Evolutionary conservation across 805 yeast species (phyloP).

Genomic region (Yamadazyma sp.): DNA sequence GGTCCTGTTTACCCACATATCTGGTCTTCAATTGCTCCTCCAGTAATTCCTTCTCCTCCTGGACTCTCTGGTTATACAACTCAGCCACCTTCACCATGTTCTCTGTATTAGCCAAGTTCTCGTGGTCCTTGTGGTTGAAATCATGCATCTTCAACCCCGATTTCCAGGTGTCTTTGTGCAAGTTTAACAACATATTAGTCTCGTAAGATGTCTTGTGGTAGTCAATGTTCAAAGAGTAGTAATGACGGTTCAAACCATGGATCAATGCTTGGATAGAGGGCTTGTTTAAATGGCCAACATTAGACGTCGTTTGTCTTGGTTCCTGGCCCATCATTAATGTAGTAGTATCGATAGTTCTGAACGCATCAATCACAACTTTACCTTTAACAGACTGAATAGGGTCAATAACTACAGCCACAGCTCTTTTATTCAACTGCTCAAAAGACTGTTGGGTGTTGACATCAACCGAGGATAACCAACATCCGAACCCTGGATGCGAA

Average conservation of each 20-base stretch:
- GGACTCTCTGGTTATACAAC: slow-evolving; percentile 83
- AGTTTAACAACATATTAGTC: slow-evolving; percentile 87
- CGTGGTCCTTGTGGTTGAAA: slow-evolving; percentile 73
- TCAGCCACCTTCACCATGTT: slow-evolving; percentile 87
- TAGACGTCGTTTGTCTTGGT: slow-evolving; percentile 96
- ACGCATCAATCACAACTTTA: slow-evolving; percentile 97
- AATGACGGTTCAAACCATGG: slow-evolving; percentile 95
- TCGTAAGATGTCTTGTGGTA: slow-evolving; percentile 90
- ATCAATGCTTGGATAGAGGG: slow-evolving; percentile 96
- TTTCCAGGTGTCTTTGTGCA: slow-evolving; percentile 96
- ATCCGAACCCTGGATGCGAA: slow-evolving; percentile 99
- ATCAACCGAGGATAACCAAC: slow-evolving; percentile 98
- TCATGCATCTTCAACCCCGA: slow-evolving; percentile 80
- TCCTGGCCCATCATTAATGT: slow-evolving; percentile 94
- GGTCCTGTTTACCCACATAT: slow-evolving; percentile 98
- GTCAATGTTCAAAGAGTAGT: slow-evolving; percentile 92
- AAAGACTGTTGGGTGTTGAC: slow-evolving; percentile 97
- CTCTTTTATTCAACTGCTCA: slow-evolving; percentile 91
- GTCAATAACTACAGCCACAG: slow-evolving; percentile 97
- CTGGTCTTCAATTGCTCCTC: slow-evolving; percentile 92
- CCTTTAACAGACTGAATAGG: slow-evolving; percentile 99
- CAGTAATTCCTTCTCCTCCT: slow-evolving; percentile 85
- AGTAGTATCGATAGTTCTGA: slow-evolving; percentile 86
- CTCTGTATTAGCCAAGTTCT: slow-evolving; percentile 69
- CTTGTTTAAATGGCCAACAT: slow-evolving; percentile 90